These are phyloP conservation scores for Lathyrus oleraceus DNA, from an alignment of 306 rosid species.

Conservation along the genomic window DNA sequence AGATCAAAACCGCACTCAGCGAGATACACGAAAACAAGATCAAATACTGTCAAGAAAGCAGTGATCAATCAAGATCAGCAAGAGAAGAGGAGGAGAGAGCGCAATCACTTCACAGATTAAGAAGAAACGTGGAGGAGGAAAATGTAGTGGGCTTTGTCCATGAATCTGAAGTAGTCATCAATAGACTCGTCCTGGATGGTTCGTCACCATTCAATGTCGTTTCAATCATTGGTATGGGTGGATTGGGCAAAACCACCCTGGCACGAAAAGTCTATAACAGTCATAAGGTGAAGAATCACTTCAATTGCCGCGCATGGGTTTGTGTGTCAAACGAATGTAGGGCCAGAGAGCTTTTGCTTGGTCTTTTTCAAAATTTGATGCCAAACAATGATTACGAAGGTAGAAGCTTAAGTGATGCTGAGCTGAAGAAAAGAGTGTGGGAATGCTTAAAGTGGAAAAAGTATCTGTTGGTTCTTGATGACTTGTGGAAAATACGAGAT, in stretches of 20 bases:
- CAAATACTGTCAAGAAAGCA: not conserved
- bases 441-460: not conserved
- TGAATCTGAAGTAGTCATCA: not conserved
- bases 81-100: not conserved
- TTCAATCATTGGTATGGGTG: slow-evolving; percentile 27
- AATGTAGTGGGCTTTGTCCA: slow-evolving; percentile 11
- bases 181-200: not conserved
- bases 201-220: not conserved
- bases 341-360: not conserved
- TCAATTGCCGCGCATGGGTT: not conserved
- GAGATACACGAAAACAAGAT: slow-evolving; percentile 7
- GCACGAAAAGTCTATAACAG: slow-evolving; percentile 3
- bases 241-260: not conserved
- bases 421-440: not conserved
- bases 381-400: not conserved
- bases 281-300: not conserved
- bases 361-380: not conserved
- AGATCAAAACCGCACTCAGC: not conserved
- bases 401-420: slow-evolving; percentile 6
- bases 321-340: slow-evolving; percentile 7
- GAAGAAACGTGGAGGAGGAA: not conserved
- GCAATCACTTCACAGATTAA: not conserved
- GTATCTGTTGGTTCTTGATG: not conserved
- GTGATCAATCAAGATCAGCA: not conserved
- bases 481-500: slow-evolving; percentile 11